Evolutionary conservation across 768 basidiomycete species (phyloP).

Genomic region (Pisolithus sp.): DNA sequence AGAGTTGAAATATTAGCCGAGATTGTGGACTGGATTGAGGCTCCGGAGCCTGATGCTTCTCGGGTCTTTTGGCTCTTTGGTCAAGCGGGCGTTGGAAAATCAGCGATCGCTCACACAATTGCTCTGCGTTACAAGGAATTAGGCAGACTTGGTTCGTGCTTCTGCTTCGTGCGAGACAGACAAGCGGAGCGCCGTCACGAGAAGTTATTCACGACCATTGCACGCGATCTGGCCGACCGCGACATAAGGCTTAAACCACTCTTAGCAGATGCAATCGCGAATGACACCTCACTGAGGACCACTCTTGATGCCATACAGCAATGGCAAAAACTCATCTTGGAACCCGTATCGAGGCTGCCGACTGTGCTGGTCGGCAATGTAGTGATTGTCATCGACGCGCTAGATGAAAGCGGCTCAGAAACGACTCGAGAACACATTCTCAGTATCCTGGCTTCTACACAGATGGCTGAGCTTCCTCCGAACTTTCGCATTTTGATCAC

Average conservation of each 20-base stretch:
- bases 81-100: not conserved
- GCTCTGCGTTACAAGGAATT: constrained; percentile 4
- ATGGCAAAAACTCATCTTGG: not conserved
- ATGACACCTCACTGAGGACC: not conserved
- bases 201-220: constrained; percentile 3
- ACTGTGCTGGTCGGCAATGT: not conserved
- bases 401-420: not conserved
- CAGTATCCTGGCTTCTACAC: not conserved
- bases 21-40: constrained; percentile 10
- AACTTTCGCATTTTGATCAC: not conserved
- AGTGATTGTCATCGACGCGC: not conserved
- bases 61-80: constrained; percentile 1
- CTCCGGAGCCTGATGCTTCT: not conserved
- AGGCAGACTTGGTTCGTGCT: constrained; percentile 12
- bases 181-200: constrained; percentile 1
- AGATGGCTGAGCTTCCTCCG: not conserved
- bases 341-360: not conserved
- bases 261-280: not conserved
- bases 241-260: constrained; percentile 1
- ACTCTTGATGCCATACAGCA: not conserved
- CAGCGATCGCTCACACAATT: constrained; percentile 6
- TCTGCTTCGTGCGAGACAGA: constrained; percentile 11
- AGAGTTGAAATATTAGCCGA: constrained; percentile 4
- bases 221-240: constrained; percentile 13
- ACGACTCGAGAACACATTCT: not conserved